Evolutionary conservation across 108 stramenopile genomes (phyloP), one percentile per base, ranked within the genome.

Genomic region (Schizochytrium sp.): DNA sequence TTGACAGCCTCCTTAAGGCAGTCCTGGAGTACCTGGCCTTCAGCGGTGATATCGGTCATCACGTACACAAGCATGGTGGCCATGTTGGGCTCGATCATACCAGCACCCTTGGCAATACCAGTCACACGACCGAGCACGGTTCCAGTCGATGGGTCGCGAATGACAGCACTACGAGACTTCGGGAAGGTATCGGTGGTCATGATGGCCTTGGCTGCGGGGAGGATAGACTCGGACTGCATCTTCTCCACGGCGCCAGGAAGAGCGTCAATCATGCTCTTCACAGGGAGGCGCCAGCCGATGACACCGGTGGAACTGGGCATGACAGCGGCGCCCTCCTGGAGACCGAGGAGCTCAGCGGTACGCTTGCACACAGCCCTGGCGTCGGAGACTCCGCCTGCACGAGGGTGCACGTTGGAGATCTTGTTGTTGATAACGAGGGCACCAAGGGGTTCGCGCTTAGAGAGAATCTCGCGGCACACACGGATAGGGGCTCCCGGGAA

Each of bases 31-130:
- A 96, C 90, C 47, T 92, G 93, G 53, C 76, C 76, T 10, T 83
- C 76, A 56, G 76, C 76, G n/a, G 19, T 83, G 47, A 83, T 83
- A 91, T 99, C 98, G 3, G 98, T 98, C 93, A 98, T 89, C 50
- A 99, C 92, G 90, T 97, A 99, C 10, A 94, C 94, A 56, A 99
- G 93, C 98, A 98, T 98, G 53, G 98, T 98, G 3, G 97, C 97
- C 96, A 98, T 97, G 90, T 98, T 97, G 17, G 98, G 97, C 91
- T 98, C 97, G 88, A 98, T 98, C 99, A 99, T 99, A 41, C 99
- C 99, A 10, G 99, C 99, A 17, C 99, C 99, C 92, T 99, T 99
- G 53, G 92, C 94, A 42, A 94, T 90, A n/a, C 93, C 93, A 13
- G 93, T 88, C 42, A 94, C 49, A 69, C 53, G 46, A 50, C 19